A percentile compares a stretch with the other conserved stretches of the same genome.
phyloP scores from a whole-genome alignment of 164 flowering plant genomes.

The Stephania cephalantha region DNA sequence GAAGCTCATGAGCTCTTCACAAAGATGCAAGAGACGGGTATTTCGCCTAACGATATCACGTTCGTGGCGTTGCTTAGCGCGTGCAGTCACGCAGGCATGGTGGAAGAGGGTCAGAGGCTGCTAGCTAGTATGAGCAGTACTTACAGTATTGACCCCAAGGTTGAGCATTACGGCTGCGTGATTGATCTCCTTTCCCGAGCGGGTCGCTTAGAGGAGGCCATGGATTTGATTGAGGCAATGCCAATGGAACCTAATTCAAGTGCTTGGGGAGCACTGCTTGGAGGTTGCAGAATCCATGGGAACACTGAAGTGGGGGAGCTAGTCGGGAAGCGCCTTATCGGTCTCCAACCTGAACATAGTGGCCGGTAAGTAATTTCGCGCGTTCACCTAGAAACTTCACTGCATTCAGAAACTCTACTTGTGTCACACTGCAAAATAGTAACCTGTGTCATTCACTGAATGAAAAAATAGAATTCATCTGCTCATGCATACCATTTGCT shows the following conservation, averaged over 20 bases:
- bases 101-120: slow-evolving; percentile 15
- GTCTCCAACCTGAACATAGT: slow-evolving; percentile 7
- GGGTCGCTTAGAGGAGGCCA: slow-evolving; percentile 20
- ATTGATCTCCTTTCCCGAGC: slow-evolving; percentile 28
- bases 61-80: slow-evolving; percentile 14
- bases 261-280: slow-evolving; percentile 11
- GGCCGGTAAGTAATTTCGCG: slow-evolving; percentile 1
- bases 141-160: slow-evolving; percentile 24
- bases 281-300: slow-evolving; percentile 13
- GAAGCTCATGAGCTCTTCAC: slow-evolving; percentile 17
- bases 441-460: background rate
- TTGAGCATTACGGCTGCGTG: slow-evolving; percentile 30
- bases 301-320: slow-evolving; percentile 5
- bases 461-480: too few relatives aligned
- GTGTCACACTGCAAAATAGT: background rate
- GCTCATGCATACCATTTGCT: background rate
- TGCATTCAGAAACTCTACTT: background rate
- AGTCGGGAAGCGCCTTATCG: slow-evolving; percentile 1
- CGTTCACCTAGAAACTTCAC: background rate
- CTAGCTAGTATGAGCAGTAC: slow-evolving; percentile 15
- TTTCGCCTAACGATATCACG: slow-evolving; percentile 6
- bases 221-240: slow-evolving; percentile 22
- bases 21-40: slow-evolving; percentile 9
- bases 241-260: slow-evolving; percentile 21
- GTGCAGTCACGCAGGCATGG: slow-evolving; percentile 26